Evolutionary conservation across 306 rosid genomes (phyloP), one percentile per base, ranked within the genome.

Genomic region (Acacia melanoxylon): DNA sequence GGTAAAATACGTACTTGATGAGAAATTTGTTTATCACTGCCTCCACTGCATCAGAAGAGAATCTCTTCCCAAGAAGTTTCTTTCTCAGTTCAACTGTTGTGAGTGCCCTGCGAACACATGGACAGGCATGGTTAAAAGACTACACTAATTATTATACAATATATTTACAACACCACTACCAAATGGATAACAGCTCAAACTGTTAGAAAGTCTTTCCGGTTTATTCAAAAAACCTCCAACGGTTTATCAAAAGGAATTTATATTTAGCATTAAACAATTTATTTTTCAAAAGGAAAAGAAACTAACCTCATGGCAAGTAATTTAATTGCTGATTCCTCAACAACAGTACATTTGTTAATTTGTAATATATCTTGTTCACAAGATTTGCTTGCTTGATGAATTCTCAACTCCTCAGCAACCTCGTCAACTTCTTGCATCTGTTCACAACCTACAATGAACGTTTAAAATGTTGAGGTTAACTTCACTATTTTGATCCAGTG

Each of bases 301-400:
- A 54, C 82, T 72, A 79, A 95, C 99, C 97, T 93, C 68, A 63
- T 40, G 44, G 97, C 98, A 80, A 95, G 99, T 76, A 91, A 81
- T 49, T 87, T 81, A 69, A 87, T 33, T 22, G 98, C 98, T 75
- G 86, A 75, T 74, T 93, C 85, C 87, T 90, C 93, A 58, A 88
- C 91, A 67, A 81, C 83, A 49, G 62, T 88, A 68, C 77, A 75
- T 82, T 81, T 84, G 81, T 46, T 42, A 68, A 74, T 52, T 69
- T 76, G 86, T 22, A 87, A 82, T 13, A 62, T 67, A 76, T 85
- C 86, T 68, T 80, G 79, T 69, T 87, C 88, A 75, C 59, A 7
- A 41, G 78, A 77, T 25, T 69, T 66, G 71, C 87, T 86, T 78
- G 68, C 63, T 42, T 84, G 71, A 67, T 72, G 40, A 62, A 82